phyloP scores from a whole-genome alignment of 2,329 filamentous ascomycete species.

The Aspergillus caelatus region DNA sequence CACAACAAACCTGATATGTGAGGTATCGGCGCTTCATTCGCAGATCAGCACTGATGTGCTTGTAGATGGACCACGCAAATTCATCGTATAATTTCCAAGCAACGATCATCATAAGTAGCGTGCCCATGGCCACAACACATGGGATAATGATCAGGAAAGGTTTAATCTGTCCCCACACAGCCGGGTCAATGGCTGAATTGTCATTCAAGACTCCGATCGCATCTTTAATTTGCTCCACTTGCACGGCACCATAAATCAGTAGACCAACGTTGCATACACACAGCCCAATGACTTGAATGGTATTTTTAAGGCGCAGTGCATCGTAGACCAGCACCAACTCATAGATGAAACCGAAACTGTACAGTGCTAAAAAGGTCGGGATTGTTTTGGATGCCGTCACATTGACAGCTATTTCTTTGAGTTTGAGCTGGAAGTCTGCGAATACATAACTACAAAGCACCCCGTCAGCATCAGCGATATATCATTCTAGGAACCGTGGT shows the following conservation, averaged over 20 bases:
- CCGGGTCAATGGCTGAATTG: conserved; percentile 48
- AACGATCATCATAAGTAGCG: conserved; percentile 71
- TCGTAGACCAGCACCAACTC: conserved; percentile 89
- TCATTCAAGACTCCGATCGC: conserved; percentile 63
- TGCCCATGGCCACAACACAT: conserved; percentile 75
- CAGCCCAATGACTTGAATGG: conserved; percentile 95
- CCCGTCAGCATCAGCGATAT: conserved; percentile 8
- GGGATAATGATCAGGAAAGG: conserved; percentile 86
- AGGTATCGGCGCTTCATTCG: conserved; percentile 96
- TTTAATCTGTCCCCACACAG: conserved; percentile 70
- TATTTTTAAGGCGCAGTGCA: conserved; percentile 91
- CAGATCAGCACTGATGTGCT: conserved; percentile 96
- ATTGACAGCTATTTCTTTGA: conserved; percentile 45
- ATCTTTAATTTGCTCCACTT: conserved; percentile 84
- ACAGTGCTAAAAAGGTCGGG: conserved; percentile 91
- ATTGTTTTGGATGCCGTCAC: conserved; percentile 65
- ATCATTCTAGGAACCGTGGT: neutral
- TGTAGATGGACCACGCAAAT: conserved; percentile 99
- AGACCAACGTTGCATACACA: conserved; percentile 91
- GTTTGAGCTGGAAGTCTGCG: conserved; percentile 72
- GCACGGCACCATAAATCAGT: conserved; percentile 88
- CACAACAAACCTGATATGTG: conserved; percentile 77
- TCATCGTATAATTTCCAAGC: conserved; percentile 97
- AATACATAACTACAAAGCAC: conserved; percentile 74
- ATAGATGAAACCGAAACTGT: conserved; percentile 97